Percentiles rank a stretch among this genome's conserved stretches.
Conservation (phyloP, 495 filamentous ascomycete genomes). For the Hypoxylon fragiforme region DNA sequence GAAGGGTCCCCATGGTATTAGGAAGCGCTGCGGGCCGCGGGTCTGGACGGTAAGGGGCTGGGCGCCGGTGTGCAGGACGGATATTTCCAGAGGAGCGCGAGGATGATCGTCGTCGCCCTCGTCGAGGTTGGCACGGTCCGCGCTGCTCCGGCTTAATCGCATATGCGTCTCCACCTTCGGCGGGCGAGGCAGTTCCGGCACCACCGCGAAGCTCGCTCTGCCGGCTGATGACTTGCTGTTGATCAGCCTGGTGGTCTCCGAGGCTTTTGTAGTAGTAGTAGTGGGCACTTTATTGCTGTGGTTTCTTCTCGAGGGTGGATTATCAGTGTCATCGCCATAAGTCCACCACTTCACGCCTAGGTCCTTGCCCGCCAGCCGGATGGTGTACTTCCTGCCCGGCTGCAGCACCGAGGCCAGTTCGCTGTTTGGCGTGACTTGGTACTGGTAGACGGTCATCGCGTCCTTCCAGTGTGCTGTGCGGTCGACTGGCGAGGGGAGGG, state of each 20-base stretch:
- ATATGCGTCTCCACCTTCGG: slow-evolving; percentile 29
- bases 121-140: slow-evolving; percentile 6
- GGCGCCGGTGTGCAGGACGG: slow-evolving; percentile 19
- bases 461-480: slow-evolving; percentile 29
- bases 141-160: slow-evolving; percentile 23
- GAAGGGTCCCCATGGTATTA: slow-evolving; percentile 29
- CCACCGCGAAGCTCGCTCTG: slow-evolving; percentile 29
- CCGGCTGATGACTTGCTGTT: slow-evolving; percentile 34
- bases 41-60: slow-evolving; percentile 26
- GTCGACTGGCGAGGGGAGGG: slow-evolving; percentile 32
- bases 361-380: slow-evolving; percentile 28
- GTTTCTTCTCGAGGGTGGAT: slow-evolving; percentile 12
- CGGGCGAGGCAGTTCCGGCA: slow-evolving; percentile 18
- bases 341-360: slow-evolving; percentile 8
- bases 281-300: slow-evolving; percentile 4
- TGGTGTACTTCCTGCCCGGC: slow-evolving; percentile 29
- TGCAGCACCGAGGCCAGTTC: slow-evolving; percentile 30
- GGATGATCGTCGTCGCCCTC: slow-evolving; percentile 5
- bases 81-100: slow-evolving; percentile 24
- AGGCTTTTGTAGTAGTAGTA: slow-evolving; percentile 19
- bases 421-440: slow-evolving; percentile 22
- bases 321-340: slow-evolving; percentile 3
- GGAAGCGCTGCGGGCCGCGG: slow-evolving; percentile 27
- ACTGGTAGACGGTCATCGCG: slow-evolving; percentile 28
- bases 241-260: slow-evolving; percentile 26